Base-by-base conservation (phyloP, 192 early-diverging fungal species). In the Coemansia brasiliensis region DNA sequence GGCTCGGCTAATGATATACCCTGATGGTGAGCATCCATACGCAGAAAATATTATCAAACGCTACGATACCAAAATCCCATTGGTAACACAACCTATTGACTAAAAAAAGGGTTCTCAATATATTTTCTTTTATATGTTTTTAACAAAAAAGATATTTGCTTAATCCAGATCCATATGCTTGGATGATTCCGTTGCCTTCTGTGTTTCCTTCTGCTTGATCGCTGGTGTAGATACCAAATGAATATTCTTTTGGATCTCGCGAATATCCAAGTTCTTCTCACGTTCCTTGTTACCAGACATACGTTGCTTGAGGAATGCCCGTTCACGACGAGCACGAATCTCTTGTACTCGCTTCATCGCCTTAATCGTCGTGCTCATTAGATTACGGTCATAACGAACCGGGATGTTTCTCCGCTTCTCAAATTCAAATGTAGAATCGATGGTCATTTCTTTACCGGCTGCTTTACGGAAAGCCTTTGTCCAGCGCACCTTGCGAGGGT, bases 381-480 rank as follows among this genome's bases (percentile, higher is more conserved):
- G 82, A 59, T 98, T 88, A 45, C 96, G 84, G 82, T 99, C 94
- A 80, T 99, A 99, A 29, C 95, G 88, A 32, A 99, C 91, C 26
- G 96, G 96, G 25, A 99, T 86, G 76, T 99, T 96, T 67, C 95
- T 87, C 60, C 95, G 90, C 83, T 98, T 98, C 82, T 98, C 96
- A 79, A 99, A 95, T 66, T 99, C 95, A 63, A 98, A 92, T 41
- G 95, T 94, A 24, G 91, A 85, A 77, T 99, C 94, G 59, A 99
- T 95, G 4, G 90, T 86, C 97, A 99, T 99, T 83, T 99, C 97
- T 83, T 99, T 99, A 73, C 97, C 97, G 13, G 93, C 92, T 12
- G 97, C 89, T 74, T 91, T 92, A 59, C 97, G 85, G 93, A 99
- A 99, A 9, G 97, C 95, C 87, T 99, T 99, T 55, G 97, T 99